Percentiles rank a stretch among this genome's conserved stretches.
Evolutionary conservation across 2,329 filamentous ascomycete species (phyloP).

Genomic region (Penicillium sp.): DNA sequence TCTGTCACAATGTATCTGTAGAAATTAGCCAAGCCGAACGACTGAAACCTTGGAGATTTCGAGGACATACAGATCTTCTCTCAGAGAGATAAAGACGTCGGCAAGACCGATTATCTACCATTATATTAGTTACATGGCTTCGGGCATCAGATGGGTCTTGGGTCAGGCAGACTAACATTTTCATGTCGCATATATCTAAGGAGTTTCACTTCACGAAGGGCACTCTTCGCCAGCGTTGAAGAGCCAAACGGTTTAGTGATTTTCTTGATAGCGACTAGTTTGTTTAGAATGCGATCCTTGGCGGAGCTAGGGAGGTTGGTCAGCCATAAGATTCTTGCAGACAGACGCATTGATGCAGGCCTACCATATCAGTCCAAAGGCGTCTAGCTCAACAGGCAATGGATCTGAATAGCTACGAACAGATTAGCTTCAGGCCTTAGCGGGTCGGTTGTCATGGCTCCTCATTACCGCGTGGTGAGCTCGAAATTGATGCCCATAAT

Average conservation of each 20-base stretch:
- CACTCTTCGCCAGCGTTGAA: slow-evolving; percentile 3
- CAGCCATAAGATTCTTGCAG: background rate
- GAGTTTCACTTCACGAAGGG: slow-evolving; percentile 74
- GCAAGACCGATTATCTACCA: slow-evolving; percentile 87
- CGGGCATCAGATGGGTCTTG: background rate
- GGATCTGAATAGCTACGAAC: slow-evolving; percentile 5
- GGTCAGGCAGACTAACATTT: slow-evolving; percentile 65
- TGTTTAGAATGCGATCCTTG: slow-evolving; percentile 3
- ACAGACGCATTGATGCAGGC: background rate
- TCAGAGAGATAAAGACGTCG: slow-evolving; percentile 98
- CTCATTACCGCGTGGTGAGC: slow-evolving; percentile 3
- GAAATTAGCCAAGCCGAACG: background rate
- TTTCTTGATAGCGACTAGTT: slow-evolving; percentile 9
- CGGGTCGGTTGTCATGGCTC: background rate
- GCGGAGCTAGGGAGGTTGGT: slow-evolving; percentile 3
- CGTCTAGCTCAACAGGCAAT: slow-evolving; percentile 7
- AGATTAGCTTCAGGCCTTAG: background rate
- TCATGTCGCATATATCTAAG: slow-evolving; percentile 94
- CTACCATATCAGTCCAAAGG: slow-evolving; percentile 8
- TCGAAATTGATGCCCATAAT: slow-evolving; percentile 10
- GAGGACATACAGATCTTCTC: slow-evolving; percentile 81
- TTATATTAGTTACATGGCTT: background rate
- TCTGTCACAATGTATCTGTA: slow-evolving; percentile 93
- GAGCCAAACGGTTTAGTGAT: slow-evolving; percentile 11
- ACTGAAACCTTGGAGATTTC: slow-evolving; percentile 1